Evolutionary conservation across 805 yeast species (phyloP), one percentile per base, ranked within the genome.

Genomic region (Cyberlindnera xishuangbannaensis): DNA sequence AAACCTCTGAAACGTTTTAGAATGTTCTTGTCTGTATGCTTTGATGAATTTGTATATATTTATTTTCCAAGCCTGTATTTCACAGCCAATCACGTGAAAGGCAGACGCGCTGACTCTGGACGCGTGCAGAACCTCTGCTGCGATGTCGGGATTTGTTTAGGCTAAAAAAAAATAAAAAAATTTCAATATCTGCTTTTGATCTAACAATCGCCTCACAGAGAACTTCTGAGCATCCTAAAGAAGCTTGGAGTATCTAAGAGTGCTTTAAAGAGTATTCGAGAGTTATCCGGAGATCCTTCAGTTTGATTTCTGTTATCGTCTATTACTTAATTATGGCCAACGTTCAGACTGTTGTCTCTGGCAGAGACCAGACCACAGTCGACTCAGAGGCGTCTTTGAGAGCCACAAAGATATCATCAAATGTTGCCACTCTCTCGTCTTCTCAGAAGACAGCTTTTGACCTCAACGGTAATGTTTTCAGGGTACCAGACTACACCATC

Each of bases 401-500:
- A 15, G 34, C 40, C 25, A 34, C 49, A 24, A 51, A 49, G 16
- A 36, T 47, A 26, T 20, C 39, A 4, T 38, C 31, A 1, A 52
- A 52, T 27, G 50, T 52, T 15, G 32, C 52, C 13, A 45, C 51
- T 6, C 30, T 52, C 25, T 26, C 38, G 15, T 6, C 44, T 4
- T 30, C 30, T n/a, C 43, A 53, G 33, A 43, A 51, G 34, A 61
- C 65, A 28, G 75, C 81, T n/a, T 33, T 47, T 14, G 51, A 47
- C 30, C 42, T 49, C 9, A 28, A 31, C 25, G 92, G 92, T 15
- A 67, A 78, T 41, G 73, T 66, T 41, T 83, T 80, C 56, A 71
- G 69, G 36, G 90, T 73, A 7, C 94, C 94, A 15, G 83, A 79
- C 52, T 81, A 60, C 62, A 61, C 86, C 43, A 82, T 83, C 58